These are phyloP conservation scores for Nemania serpens DNA, from an alignment of 2,329 filamentous ascomycete species.

Conservation along the genomic window DNA sequence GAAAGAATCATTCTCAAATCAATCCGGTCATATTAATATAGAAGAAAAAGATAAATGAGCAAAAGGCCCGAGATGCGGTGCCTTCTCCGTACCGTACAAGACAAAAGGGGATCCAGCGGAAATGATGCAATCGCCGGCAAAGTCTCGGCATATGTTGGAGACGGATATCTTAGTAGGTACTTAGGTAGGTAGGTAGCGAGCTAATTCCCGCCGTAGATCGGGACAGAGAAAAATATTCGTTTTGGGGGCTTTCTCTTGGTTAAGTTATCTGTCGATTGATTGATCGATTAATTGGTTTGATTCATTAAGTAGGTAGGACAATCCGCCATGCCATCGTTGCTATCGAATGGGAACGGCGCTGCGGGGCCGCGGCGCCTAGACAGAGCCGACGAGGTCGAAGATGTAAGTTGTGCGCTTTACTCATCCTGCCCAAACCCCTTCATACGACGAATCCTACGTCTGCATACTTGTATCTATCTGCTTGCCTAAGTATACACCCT, in stretches of 20 bases:
- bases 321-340: constrained; percentile 4
- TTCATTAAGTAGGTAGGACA: no score
- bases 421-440: neutral
- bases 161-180: neutral
- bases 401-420: constrained; percentile 44
- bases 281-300: no score
- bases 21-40: no score
- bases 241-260: no score
- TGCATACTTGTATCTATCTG: no score
- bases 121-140: constrained; percentile 28
- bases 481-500: neutral
- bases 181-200: no score
- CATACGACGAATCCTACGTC: neutral
- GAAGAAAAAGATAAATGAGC: no score
- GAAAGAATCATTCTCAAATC: no score
- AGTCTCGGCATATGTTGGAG: constrained; percentile 23
- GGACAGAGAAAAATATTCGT: no score
- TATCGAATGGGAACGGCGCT: constrained; percentile 16
- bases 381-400: constrained; percentile 51
- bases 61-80: no score
- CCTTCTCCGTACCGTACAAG: no score
- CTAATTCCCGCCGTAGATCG: neutral
- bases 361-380: constrained; percentile 33
- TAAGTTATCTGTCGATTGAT: no score
- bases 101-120: neutral